Conservation (phyloP, 148 eudicot genomes). For the Pouteria glomerata region DNA sequence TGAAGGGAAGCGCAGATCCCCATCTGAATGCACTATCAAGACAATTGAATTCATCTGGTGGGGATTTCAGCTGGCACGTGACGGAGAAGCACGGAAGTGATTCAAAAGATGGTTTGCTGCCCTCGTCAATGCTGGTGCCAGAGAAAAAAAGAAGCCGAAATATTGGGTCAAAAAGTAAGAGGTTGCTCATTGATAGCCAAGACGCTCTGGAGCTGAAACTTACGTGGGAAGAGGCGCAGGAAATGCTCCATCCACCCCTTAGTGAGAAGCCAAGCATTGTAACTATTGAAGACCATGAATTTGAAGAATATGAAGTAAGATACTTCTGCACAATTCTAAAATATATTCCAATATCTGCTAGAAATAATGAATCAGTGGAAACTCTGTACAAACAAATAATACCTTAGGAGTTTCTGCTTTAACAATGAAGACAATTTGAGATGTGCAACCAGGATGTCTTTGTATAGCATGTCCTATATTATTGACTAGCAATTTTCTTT, state of each 20-base stretch:
- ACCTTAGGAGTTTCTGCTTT: not conserved
- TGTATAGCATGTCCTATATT: not conserved
- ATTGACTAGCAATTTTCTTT: not conserved
- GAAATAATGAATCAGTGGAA: not conserved
- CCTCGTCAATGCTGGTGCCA: slow-evolving; percentile 27
- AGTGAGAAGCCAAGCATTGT: slow-evolving; percentile 54
- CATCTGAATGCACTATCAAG: slow-evolving; percentile 43
- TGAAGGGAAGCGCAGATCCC: slow-evolving; percentile 57
- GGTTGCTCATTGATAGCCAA: slow-evolving; percentile 63
- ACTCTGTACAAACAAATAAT: not conserved
- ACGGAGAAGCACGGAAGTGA: slow-evolving; percentile 43
- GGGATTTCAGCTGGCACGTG: slow-evolving; percentile 36
- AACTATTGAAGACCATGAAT: slow-evolving; percentile 56
- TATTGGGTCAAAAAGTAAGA: slow-evolving; percentile 69
- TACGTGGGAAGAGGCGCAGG: slow-evolving; percentile 68
- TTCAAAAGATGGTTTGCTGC: slow-evolving; percentile 34
- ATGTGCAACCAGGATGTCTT: not conserved
- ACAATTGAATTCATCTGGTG: slow-evolving; percentile 38
- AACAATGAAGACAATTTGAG: not conserved
- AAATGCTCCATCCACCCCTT: slow-evolving; percentile 60
- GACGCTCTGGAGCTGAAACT: slow-evolving; percentile 58
- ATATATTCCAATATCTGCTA: not conserved
- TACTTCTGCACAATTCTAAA: not conserved
- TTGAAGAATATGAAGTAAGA: slow-evolving; percentile 81
- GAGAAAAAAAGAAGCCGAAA: slow-evolving; percentile 75